Base-by-base conservation (phyloP, 108 stramenopile genomes). In the Pseudonitzschia multistriata region DNA sequence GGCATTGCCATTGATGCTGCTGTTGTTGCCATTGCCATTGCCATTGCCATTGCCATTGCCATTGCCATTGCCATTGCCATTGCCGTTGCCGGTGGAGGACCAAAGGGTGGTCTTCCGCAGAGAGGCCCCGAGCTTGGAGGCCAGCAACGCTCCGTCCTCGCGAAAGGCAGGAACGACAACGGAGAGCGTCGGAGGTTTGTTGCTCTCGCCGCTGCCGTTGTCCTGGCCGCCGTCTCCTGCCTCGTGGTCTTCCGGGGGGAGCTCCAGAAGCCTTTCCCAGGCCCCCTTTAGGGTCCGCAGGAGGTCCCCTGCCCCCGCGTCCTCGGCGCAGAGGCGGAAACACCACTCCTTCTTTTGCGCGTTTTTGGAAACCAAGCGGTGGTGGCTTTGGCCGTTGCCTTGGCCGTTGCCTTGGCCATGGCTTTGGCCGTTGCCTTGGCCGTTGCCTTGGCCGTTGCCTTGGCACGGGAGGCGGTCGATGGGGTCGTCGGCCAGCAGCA, bases 401-500 rank as follows among this genome's bases (percentile, higher is more conserved):
- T n/a, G n/a, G n/a, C n/a, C n/a, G n/a, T n/a, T n/a, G n/a, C n/a
- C n/a, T n/a, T n/a, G n/a, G n/a, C n/a, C n/a, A n/a, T n/a, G n/a
- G n/a, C n/a, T n/a, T n/a, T n/a, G n/a, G n/a, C n/a, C n/a, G n/a
- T n/a, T n/a, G n/a, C n/a, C n/a, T n/a, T n/a, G n/a, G n/a, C n/a
- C n/a, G n/a, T n/a, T n/a, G n/a, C n/a, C n/a, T n/a, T n/a, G n/a
- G 40, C 13, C 40, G 13, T 61, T 29, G 40, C 3, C 25, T 40
- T 36, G 21, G 25, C 42, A 24, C 10, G 3, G 7, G n/a, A 45
- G 5, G 30, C n/a, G 35, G 19, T 37, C 61, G 22, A 64, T 64
- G 35, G 63, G 63, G 47, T 64, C 63, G 5, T 11, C 5, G 0
- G 28, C 57, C 55, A 78, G 56, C 24, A 62, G 27, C 21, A 74